Evolutionary conservation across 106 monocot genomes (phyloP), one percentile per base, ranked within the genome.

Genomic region (Apostasia shenzhenica): DNA sequence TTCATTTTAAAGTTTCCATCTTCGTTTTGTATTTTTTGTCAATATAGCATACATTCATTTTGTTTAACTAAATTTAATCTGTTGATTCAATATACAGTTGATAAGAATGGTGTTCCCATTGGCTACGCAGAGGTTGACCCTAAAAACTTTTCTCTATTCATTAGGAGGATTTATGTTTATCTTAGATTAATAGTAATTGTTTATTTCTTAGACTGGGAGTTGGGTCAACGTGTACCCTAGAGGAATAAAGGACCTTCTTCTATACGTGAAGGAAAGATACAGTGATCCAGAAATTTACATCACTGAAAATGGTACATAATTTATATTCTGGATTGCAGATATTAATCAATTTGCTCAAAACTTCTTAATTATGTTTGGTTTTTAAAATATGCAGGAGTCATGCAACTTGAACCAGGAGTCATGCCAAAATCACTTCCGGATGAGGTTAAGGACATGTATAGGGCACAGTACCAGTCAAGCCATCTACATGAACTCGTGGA

Each of bases 221-320:
- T 68, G 50, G 50, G 41, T 68, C 38, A 41, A 57, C 50, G 49
- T 59, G 46, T 58, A 59, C 39, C 71, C 71, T 3, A 7, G 8
- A 48, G 71, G 59, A 48, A 0, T 71, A 0, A 59, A 60, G 59
- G 71, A 71, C 26, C 42, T 73, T 41, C 40, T 73, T 13, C 8
- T 43, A 12, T 73, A 73, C 63, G 54, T 63, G 13, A 61, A 63
- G 26, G 50, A 46, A 42, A 63, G 43, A 45, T 73, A 73, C 39
- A 46, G 54, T 44, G 54, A 63, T 49, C 72, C 72, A 14, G 47
- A 46, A 40, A 63, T 73, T 45, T 73, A 73, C 44, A 63, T 73
- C 54, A 73, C 72, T 40, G 72, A 73, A 48, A 73, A 73, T 73
- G 72, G 72, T 72, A 4, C 41, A 3, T 73, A 44, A 73, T 49